Base-by-base conservation (phyloP, 164 flowering plant species). In the Malania oleifera region DNA sequence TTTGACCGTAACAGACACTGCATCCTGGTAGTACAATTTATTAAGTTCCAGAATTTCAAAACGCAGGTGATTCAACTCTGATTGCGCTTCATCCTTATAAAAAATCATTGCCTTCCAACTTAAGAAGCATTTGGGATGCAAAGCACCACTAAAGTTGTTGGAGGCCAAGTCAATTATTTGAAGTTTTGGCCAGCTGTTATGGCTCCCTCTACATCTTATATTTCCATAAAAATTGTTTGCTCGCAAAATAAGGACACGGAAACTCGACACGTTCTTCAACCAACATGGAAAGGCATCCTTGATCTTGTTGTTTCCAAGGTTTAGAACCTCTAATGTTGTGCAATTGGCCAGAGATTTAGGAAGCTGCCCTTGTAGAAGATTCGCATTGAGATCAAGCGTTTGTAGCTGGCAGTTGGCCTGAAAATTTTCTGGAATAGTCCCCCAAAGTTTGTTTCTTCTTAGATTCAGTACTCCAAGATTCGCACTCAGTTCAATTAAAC, bases 181-280 rank as follows among this genome's bases (percentile, higher is more conserved):
- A 55, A 85, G 79, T 60, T 7, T 56, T 17, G 56, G 45, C 67
- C 77, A 79, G 9, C 29, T 12, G 17, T 0, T 14, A 7, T 28
- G 19, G 10, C 0, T 23, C 1, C 7, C 27, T 0, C 15, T 47
- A 54, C 71, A 62, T 5, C 12, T 22, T 29, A 81, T 59, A 19
- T 51, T 1, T 9, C 91, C 89, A n/a, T 54, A 25, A 27, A 89
- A 83, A 1, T 7, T 59, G 64, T 89, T 89, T 18, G 66, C 49
- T 0, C 85, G 70, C 61, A 89, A 26, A 47, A 82, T 76, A 45
- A 89, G 80, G n/a, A 85, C 87, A 0, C 76, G 77, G 64, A 89
- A 54, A 1, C 44, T 52, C 28, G 74, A 6, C 31, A 68, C 37
- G 17, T 26, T 65, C 22, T 61, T 77, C 68, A 89, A 62, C 57